phyloP scores from a whole-genome alignment of 768 basidiomycete genomes.

The Lentinula sp. region DNA sequence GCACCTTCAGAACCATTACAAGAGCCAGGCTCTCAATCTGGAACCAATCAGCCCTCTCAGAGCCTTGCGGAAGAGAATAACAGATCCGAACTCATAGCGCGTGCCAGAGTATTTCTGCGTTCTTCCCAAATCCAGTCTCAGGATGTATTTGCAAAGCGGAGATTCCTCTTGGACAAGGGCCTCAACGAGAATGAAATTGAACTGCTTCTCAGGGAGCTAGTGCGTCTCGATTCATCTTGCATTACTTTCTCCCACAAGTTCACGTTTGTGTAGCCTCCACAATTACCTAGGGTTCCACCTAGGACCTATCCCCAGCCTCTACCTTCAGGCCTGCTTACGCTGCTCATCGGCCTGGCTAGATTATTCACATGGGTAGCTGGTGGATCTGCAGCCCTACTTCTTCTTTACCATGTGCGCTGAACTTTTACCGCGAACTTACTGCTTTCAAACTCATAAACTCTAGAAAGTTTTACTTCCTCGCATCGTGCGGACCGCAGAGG shows the following conservation, averaged over 20 bases:
- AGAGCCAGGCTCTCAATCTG: neutral
- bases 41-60: neutral
- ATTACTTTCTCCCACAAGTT: neutral
- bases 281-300: slow-evolving; percentile 36
- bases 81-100: slow-evolving; percentile 39
- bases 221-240: slow-evolving; percentile 22
- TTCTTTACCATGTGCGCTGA: slow-evolving; percentile 61
- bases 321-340: slow-evolving; percentile 40
- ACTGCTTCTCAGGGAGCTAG: slow-evolving; percentile 48
- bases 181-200: slow-evolving; percentile 57
- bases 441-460: neutral
- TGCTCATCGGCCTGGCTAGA: slow-evolving; percentile 35
- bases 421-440: neutral
- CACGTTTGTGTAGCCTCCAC: slow-evolving; percentile 9
- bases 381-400: slow-evolving; percentile 48
- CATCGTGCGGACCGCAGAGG: slow-evolving; percentile 49
- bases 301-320: slow-evolving; percentile 46
- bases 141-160: slow-evolving; percentile 47
- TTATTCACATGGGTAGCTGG: slow-evolving; percentile 59
- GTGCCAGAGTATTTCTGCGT: slow-evolving; percentile 57
- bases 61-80: slow-evolving; percentile 7
- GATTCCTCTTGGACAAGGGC: slow-evolving; percentile 69
- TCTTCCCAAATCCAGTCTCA: slow-evolving; percentile 63
- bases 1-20: neutral
- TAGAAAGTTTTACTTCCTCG: slow-evolving; percentile 70